Evolutionary conservation across 1,284 basidiomycete species (phyloP).

Genomic region (Tylopilus sp.): DNA sequence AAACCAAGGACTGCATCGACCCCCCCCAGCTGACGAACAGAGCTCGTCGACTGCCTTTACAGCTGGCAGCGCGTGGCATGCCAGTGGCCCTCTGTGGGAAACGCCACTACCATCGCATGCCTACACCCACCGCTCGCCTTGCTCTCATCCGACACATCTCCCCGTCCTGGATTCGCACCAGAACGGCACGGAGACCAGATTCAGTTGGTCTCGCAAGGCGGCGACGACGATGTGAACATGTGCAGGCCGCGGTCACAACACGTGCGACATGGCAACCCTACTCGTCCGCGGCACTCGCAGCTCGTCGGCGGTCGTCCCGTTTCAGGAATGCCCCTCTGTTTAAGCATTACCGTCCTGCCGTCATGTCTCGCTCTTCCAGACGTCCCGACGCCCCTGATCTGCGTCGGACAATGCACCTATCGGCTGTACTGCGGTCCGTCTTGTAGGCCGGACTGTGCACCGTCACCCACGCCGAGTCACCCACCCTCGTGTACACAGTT

Average conservation of each 20-base stretch:
- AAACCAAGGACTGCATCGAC: slow-evolving; percentile 1
- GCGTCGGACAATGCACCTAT: neutral
- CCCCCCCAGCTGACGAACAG: neutral
- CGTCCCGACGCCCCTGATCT: slow-evolving; percentile 21
- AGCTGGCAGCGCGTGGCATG: no score
- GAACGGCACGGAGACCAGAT: neutral
- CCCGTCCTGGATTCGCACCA: slow-evolving; percentile 11
- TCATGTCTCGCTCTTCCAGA: slow-evolving; percentile 3
- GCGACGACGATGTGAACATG: neutral
- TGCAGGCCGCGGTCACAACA: neutral
- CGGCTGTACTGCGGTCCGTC: no score
- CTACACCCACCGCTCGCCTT: neutral
- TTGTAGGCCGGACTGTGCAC: neutral
- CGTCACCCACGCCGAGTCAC: neutral
- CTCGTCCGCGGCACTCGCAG: slow-evolving; percentile 18
- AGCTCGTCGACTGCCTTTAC: slow-evolving; percentile 15
- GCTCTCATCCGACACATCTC: neutral
- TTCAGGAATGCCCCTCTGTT: neutral
- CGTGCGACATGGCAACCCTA: slow-evolving; percentile 3
- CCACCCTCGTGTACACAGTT: neutral
- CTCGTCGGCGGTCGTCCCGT: neutral
- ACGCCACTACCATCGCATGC: no score
- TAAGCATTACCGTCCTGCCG: neutral
- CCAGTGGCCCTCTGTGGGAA: no score
- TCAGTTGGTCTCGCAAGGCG: neutral